phyloP scores from a whole-genome alignment of 2,329 filamentous ascomycete genomes.

The Bipolaris bicolor region DNA sequence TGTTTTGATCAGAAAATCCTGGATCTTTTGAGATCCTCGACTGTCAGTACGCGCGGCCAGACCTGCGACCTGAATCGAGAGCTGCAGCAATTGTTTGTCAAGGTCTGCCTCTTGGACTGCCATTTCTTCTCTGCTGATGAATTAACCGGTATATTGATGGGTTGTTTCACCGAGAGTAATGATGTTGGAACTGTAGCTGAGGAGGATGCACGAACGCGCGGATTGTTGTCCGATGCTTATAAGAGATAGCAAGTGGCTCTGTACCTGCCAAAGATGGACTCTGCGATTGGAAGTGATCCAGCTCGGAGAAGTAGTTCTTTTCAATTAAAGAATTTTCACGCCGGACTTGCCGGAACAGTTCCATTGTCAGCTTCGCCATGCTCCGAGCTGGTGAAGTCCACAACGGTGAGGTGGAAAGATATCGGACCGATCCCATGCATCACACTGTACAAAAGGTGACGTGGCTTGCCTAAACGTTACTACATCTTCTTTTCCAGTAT shows the following conservation, averaged over 20 bases:
- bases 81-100: constrained; percentile 2
- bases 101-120: constrained; percentile 5
- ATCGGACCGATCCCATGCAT: constrained; percentile 2
- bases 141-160: not conserved
- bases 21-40: constrained; percentile 3
- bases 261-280: not conserved
- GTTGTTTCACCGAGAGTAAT: constrained; percentile 6
- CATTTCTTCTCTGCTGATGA: constrained; percentile 1
- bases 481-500: not conserved
- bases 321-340: not conserved
- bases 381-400: not conserved
- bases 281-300: constrained; percentile 1
- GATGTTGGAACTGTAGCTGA: constrained; percentile 2
- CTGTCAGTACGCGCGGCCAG: constrained; percentile 4
- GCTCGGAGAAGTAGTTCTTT: constrained; percentile 1
- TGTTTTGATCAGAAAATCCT: constrained; percentile 4
- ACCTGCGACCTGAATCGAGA: constrained; percentile 1
- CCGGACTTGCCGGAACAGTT: not conserved
- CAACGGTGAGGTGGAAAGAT: not conserved
- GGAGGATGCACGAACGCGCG: constrained; percentile 1
- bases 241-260: constrained; percentile 1
- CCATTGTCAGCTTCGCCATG: not conserved
- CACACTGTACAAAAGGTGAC: constrained; percentile 2
- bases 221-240: constrained; percentile 4
- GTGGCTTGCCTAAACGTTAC: not conserved